phyloP scores from a whole-genome alignment of 306 rosid genomes.

The Vigna mungo region DNA sequence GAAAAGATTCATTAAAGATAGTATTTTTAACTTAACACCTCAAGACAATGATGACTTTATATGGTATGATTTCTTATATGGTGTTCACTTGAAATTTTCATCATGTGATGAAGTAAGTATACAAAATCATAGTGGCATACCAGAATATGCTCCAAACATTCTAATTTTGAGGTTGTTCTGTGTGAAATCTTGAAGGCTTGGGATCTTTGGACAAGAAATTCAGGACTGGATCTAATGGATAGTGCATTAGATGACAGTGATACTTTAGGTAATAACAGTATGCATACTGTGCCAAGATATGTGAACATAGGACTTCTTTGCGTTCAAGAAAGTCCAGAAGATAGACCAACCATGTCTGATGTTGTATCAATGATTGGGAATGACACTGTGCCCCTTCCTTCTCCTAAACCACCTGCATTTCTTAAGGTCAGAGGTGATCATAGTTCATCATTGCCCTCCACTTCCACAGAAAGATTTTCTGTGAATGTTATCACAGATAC shows the following conservation, averaged over 20 bases:
- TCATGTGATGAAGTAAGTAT: neutral
- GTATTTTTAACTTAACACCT: too few relatives aligned
- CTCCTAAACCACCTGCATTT: constrained; percentile 45
- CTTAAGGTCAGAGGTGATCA: constrained; percentile 37
- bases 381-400: constrained; percentile 36
- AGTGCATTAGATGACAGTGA: neutral
- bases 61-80: too few relatives aligned
- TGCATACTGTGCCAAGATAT: constrained; percentile 15
- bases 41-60: too few relatives aligned
- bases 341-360: constrained; percentile 52
- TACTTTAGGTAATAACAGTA: too few relatives aligned
- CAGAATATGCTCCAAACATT: neutral
- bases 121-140: neutral
- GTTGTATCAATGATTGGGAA: constrained; percentile 53
- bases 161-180: neutral
- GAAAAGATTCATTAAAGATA: too few relatives aligned
- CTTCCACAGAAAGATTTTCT: constrained; percentile 17
- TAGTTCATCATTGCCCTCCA: neutral
- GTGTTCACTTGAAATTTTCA: too few relatives aligned
- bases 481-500: constrained; percentile 31
- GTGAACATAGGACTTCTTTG: constrained; percentile 50
- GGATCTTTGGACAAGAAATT: constrained; percentile 48
- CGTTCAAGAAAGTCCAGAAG: constrained; percentile 51
- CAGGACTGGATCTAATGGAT: constrained; percentile 41
- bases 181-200: constrained; percentile 43